Percentiles rank a stretch among this genome's conserved stretches.
phyloP scores from a whole-genome alignment of 768 basidiomycete genomes.

The Boletus huronensis region DNA sequence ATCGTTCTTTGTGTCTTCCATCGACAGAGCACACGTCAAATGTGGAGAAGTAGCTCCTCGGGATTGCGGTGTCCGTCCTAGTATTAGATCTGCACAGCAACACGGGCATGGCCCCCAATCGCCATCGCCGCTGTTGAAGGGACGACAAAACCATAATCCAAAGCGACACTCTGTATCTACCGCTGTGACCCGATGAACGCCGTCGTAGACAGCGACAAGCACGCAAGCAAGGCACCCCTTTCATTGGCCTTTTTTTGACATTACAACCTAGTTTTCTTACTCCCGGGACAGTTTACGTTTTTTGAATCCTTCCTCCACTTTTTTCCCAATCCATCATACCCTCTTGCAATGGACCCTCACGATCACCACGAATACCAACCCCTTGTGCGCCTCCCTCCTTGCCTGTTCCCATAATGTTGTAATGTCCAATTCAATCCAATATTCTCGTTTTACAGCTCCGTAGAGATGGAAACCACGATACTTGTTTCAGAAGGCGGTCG shows the following conservation, averaged over 20 bases:
- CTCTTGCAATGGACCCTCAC: constrained; percentile 20
- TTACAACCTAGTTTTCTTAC: constrained; percentile 1
- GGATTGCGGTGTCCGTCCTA: constrained; percentile 68
- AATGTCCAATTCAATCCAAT: constrained; percentile 16
- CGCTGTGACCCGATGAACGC: constrained; percentile 26
- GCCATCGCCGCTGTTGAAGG: constrained; percentile 27
- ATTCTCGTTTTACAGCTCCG: constrained; percentile 1
- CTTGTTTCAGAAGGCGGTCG: constrained; percentile 14
- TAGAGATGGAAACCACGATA: constrained; percentile 7
- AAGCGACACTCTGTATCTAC: constrained; percentile 26
- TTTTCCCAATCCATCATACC: constrained; percentile 7
- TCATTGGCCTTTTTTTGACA: constrained; percentile 2
- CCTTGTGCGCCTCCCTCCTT: constrained; percentile 3
- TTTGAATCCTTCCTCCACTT: neutral
- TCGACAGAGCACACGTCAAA: constrained; percentile 72
- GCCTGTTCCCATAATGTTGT: constrained; percentile 12
- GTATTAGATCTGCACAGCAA: constrained; percentile 24
- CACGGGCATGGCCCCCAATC: constrained; percentile 23
- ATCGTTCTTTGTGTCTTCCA: constrained; percentile 10
- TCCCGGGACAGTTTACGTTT: constrained; percentile 12
- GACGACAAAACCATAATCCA: constrained; percentile 23
- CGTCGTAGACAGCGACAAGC: constrained; percentile 15
- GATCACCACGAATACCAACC: constrained; percentile 13
- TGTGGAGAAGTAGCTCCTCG: constrained; percentile 80
- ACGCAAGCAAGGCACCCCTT: constrained; percentile 4